These are phyloP conservation scores for Tephrocybe sp. DNA, from an alignment of 768 basidiomycete species.

Conservation along the genomic window DNA sequence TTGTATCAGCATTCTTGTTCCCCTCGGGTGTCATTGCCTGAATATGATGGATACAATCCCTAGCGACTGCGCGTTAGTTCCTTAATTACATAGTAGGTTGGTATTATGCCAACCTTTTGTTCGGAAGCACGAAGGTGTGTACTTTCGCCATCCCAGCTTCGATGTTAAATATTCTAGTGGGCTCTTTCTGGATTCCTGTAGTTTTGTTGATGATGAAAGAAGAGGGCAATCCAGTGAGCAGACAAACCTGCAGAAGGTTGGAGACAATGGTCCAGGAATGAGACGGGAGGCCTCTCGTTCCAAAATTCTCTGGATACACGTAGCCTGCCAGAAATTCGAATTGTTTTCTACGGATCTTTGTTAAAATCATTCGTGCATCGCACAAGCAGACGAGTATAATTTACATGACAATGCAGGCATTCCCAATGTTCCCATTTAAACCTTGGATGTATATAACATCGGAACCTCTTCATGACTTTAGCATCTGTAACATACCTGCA, in stretches of 20 bases:
- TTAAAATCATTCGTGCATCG: background rate
- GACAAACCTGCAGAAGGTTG: slow-evolving; percentile 28
- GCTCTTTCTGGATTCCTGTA: slow-evolving; percentile 28
- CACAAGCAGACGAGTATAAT: background rate
- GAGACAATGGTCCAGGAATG: slow-evolving; percentile 30
- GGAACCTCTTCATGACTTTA: slow-evolving; percentile 1
- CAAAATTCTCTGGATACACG: slow-evolving; percentile 34
- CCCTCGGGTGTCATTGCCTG: slow-evolving; percentile 35
- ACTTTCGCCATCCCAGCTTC: slow-evolving; percentile 20
- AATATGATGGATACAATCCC: slow-evolving; percentile 66
- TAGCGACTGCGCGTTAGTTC: slow-evolving; percentile 18
- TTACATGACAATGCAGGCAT: slow-evolving; percentile 60
- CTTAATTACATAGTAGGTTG: background rate
- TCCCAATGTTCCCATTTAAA: slow-evolving; percentile 76
- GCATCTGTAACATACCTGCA: slow-evolving; percentile 49
- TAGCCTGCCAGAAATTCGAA: slow-evolving; percentile 23
- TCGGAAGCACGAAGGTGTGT: slow-evolving; percentile 51
- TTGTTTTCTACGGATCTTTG: slow-evolving; percentile 17
- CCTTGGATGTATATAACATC: slow-evolving; percentile 30
- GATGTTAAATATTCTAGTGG: slow-evolving; percentile 20
- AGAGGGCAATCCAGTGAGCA: background rate
- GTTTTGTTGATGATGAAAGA: background rate
- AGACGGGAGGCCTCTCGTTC: slow-evolving; percentile 25
- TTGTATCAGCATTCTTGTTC: slow-evolving; percentile 47
- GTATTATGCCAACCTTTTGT: slow-evolving; percentile 33